A percentile compares a stretch with the other conserved stretches of the same genome.
phyloP scores from a whole-genome alignment of 805 yeast species.

The Candida sphagnicola region DNA sequence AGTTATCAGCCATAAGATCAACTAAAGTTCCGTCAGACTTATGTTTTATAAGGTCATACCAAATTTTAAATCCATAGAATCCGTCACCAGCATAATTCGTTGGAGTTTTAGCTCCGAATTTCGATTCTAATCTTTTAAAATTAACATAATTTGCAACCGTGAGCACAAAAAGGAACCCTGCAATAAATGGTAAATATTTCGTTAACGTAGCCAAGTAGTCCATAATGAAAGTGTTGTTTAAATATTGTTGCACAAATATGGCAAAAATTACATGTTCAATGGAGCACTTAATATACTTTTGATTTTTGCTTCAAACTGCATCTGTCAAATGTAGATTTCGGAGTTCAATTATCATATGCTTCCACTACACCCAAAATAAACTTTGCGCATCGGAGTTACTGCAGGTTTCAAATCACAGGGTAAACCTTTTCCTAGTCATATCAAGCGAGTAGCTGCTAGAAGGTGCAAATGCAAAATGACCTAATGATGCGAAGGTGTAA shows the following conservation, averaged over 20 bases:
- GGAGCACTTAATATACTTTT: neutral
- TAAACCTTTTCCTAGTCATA: no score
- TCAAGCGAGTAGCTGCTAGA: no score
- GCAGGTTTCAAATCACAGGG: no score
- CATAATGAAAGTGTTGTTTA: neutral
- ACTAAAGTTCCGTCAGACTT: constrained; percentile 16
- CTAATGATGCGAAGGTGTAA: no score
- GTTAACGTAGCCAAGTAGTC: no score
- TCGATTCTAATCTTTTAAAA: constrained; percentile 5
- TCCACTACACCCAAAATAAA: no score
- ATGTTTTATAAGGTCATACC: constrained; percentile 8
- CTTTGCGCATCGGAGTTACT: no score
- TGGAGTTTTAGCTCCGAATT: constrained; percentile 12
- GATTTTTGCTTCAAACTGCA: neutral
- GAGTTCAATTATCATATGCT: no score
- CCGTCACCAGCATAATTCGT: constrained; percentile 8
- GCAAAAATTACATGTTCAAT: no score
- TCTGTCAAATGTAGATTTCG: no score
- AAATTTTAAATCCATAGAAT: constrained; percentile 15
- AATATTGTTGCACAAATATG: no score
- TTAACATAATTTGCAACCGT: neutral
- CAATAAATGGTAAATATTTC: constrained; percentile 7
- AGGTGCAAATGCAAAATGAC: no score
- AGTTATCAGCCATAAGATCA: constrained; percentile 15
- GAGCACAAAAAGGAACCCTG: constrained; percentile 2